Evolutionary conservation across 2,329 filamentous ascomycete genomes (phyloP).

Genomic region (Alternaria sp.): DNA sequence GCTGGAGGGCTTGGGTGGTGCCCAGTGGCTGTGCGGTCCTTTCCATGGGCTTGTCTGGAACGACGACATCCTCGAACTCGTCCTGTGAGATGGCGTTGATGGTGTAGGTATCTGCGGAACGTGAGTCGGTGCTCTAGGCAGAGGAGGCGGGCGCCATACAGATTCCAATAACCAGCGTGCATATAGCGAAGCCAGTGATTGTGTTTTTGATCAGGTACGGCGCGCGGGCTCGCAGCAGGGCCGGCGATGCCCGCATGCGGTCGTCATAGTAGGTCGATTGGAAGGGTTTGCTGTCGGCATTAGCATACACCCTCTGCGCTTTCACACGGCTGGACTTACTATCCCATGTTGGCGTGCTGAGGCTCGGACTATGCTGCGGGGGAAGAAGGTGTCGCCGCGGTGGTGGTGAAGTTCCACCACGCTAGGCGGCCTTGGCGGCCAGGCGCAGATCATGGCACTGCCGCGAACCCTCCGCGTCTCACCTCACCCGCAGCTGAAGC

Average conservation of each 20-base stretch:
- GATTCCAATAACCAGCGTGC: conserved; percentile 79
- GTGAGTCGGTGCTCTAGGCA: conserved; percentile 19
- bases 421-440: conserved; percentile 23
- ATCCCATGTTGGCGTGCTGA: conserved; percentile 43
- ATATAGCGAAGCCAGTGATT: conserved; percentile 77
- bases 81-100: conserved; percentile 92
- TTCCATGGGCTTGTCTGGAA: conserved; percentile 75
- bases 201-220: conserved; percentile 93
- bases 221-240: conserved; percentile 88
- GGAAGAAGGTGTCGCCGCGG: conserved; percentile 28
- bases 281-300: conserved; percentile 53
- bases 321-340: conserved; percentile 34
- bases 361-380: conserved; percentile 29
- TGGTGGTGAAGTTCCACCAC: conserved; percentile 26
- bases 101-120: conserved; percentile 68
- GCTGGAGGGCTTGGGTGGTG: conserved; percentile 41
- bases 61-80: conserved; percentile 93
- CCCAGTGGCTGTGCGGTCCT: conserved; percentile 45
- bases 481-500: conserved; percentile 23
- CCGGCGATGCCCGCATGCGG: conserved; percentile 82
- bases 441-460: conserved; percentile 20
- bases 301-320: conserved; percentile 10
- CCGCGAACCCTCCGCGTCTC: conserved; percentile 14
- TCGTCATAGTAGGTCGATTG: conserved; percentile 90
- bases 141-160: conserved; percentile 64